Conservation (phyloP, 2,329 filamentous ascomycete species). For the Chaetomiaceae sp. region DNA sequence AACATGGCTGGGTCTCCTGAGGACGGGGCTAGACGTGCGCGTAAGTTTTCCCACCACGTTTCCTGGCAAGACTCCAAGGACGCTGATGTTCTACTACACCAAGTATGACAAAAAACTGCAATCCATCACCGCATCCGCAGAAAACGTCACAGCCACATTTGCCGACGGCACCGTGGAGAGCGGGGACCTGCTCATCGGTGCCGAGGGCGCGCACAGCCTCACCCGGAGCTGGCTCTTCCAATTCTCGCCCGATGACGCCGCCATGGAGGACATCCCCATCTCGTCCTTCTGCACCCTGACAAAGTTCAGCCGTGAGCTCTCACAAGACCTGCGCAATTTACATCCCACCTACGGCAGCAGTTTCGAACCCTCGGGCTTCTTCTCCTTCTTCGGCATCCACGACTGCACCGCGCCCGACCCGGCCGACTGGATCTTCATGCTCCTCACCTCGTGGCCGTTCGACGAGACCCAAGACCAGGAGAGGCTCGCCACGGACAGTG, state of each 20-base stretch:
- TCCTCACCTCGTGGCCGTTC: constrained; percentile 16
- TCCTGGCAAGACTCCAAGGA: no score
- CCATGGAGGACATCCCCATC: constrained; percentile 7
- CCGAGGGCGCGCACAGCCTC: constrained; percentile 19
- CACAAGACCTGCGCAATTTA: constrained; percentile 1
- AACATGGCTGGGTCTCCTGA: constrained; percentile 28
- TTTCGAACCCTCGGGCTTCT: constrained; percentile 13
- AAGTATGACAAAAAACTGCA: constrained; percentile 26
- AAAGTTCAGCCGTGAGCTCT: not conserved
- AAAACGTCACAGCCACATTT: constrained; percentile 11
- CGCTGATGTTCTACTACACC: no score
- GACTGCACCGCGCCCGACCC: not conserved
- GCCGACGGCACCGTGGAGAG: constrained; percentile 13
- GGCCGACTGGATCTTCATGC: constrained; percentile 10
- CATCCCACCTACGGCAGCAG: constrained; percentile 7
- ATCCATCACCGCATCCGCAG: constrained; percentile 12
- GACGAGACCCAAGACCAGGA: not conserved
- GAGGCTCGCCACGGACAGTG: not conserved
- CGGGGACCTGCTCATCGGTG: constrained; percentile 17
- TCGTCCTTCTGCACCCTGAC: constrained; percentile 10
- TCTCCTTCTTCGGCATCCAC: constrained; percentile 17
- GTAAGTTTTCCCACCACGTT: constrained; percentile 20
- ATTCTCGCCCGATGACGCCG: constrained; percentile 1
- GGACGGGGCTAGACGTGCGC: constrained; percentile 28
- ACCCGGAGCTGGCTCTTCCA: constrained; percentile 17